Evolutionary conservation across 257 asterid genomes (phyloP), one percentile per base, ranked within the genome.

Genomic region (Petunia secreta): DNA sequence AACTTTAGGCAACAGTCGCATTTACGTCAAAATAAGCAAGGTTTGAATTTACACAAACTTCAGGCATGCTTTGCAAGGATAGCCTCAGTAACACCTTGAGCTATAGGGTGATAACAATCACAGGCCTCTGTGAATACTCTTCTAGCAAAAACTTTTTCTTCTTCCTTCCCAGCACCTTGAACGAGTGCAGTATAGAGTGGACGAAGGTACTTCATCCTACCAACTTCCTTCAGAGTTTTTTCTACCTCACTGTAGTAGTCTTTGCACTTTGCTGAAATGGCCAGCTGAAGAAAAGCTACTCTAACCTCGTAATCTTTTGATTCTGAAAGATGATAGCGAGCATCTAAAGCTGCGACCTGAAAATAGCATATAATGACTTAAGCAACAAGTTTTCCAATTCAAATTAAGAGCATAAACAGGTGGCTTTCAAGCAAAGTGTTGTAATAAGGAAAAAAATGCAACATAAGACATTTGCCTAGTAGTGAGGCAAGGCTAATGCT

Each of bases 191-290:
- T 86, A 64, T 91, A 95, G 52, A 95, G 96, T 1, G 92, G 95
- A 60, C 99, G 97, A 6, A 95, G 97, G 76, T 93, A 95, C 79
- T 82, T 88, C 97, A 93, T 95, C 88, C 99, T 88, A n/a, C 99
- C 99, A 40, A 95, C 98, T 83, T 89, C 97, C 84, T 93, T 95
- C 76, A 95, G 87, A 76, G 99, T 95, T 82, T 89, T 93, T 92
- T 95, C 99, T 16, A 92, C 97, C 85, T 92, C 97, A 0, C 59
- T 66, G 54, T 89, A 88, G 93, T 91, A 95, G 57, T 84, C 95
- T 87, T 83, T 86, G 93, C 79, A 75, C 65, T 66, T 75, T 39
- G 79, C 79, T 75, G 66, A 75, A 58, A 55, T 75, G 2, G 79
- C 79, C 14, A 75, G 79, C 54, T 54, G 79, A 75, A 75, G 80